Evolutionary conservation across 805 yeast genomes (phyloP).

Genomic region (Yueomyces sp.): DNA sequence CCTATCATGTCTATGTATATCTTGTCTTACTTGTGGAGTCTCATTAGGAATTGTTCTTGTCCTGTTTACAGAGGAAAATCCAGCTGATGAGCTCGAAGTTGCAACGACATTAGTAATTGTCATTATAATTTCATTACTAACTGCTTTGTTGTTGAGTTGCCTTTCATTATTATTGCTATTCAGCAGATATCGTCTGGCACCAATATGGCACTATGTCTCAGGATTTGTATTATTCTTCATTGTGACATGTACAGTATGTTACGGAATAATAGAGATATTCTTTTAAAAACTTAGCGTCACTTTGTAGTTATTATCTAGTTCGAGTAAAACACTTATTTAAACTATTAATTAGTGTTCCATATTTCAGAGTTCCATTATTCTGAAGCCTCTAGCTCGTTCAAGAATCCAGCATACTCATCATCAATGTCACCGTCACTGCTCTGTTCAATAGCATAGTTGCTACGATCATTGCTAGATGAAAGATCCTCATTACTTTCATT

Average conservation of each 20-base stretch:
- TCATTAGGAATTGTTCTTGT: slow-evolving; percentile 16
- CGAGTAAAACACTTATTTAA: slow-evolving; percentile 2
- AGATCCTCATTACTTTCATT: slow-evolving; percentile 2
- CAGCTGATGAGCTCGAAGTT: slow-evolving; percentile 8
- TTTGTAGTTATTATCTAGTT: slow-evolving; percentile 15
- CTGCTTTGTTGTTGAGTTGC: slow-evolving; percentile 14
- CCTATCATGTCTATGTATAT: slow-evolving; percentile 12
- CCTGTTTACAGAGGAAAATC: slow-evolving; percentile 11
- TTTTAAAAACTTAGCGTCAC: slow-evolving; percentile 1
- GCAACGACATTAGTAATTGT: slow-evolving; percentile 8
- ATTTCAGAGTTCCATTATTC: background rate
- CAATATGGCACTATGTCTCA: slow-evolving; percentile 21
- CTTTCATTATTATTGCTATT: slow-evolving; percentile 15
- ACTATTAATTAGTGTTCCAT: too few relatives aligned
- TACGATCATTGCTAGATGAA: slow-evolving; percentile 5
- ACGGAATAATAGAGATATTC: slow-evolving; percentile 19
- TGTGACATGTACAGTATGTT: slow-evolving; percentile 19
- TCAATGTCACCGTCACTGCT: slow-evolving; percentile 4
- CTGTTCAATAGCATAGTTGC: background rate
- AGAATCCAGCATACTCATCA: slow-evolving; percentile 22
- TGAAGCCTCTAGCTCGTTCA: slow-evolving; percentile 17
- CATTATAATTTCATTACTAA: slow-evolving; percentile 12
- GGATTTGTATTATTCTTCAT: slow-evolving; percentile 15
- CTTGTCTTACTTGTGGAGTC: slow-evolving; percentile 18
- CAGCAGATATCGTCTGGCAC: slow-evolving; percentile 19